These are phyloP conservation scores for Baudoinia panamericana DNA, from an alignment of 495 filamentous ascomycete genomes.

Conservation along the genomic window DNA sequence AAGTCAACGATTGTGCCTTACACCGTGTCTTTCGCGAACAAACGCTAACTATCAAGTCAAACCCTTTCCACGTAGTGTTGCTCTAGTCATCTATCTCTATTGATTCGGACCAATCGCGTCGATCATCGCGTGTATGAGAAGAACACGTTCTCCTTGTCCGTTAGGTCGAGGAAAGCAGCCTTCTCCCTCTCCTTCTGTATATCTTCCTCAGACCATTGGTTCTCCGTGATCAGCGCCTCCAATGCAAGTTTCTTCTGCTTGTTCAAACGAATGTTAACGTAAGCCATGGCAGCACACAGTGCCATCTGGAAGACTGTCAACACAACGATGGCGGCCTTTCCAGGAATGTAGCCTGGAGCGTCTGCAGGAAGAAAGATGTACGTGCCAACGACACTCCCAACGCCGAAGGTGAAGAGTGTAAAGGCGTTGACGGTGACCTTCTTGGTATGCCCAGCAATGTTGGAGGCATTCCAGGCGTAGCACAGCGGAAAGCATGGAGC, in stretches of 20 bases:
- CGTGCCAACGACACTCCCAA: conserved; percentile 16
- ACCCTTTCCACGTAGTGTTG: no score
- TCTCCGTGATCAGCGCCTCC: conserved; percentile 2
- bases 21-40: no score
- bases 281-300: conserved; percentile 3
- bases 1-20: no score
- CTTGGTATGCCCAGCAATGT: conserved; percentile 17
- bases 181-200: conserved; percentile 5
- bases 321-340: conserved; percentile 20
- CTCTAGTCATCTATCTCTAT: no score
- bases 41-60: no score
- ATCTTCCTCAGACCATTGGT: conserved; percentile 9
- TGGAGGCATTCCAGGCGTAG: conserved; percentile 18
- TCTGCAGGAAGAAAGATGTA: conserved; percentile 10
- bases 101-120: no score
- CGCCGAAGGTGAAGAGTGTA: conserved; percentile 16
- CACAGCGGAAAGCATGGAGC: conserved; percentile 5
- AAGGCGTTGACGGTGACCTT: conserved; percentile 18
- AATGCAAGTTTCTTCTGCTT: conserved; percentile 4
- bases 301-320: conserved; percentile 1
- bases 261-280: conserved; percentile 8
- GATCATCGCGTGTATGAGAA: conserved; percentile 13
- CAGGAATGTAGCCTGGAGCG: conserved; percentile 16
- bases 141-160: conserved; percentile 15
- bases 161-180: conserved; percentile 8